phyloP scores from a whole-genome alignment of 1,139 yeast species.

The Protomyces gravidus region DNA sequence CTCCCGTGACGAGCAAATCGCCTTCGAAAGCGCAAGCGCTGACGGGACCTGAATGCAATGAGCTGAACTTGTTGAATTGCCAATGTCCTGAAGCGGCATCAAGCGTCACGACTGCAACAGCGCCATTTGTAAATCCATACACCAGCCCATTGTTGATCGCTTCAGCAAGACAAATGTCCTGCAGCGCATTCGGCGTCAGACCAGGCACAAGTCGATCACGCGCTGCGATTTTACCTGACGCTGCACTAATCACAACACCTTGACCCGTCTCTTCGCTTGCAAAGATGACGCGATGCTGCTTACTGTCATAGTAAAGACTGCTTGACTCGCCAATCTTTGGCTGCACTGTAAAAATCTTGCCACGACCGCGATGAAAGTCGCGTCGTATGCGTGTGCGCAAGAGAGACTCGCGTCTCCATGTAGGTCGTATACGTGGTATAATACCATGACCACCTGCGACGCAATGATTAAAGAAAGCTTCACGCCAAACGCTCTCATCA shows the following conservation, averaged over 20 bases:
- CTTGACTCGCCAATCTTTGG: slow-evolving; percentile 11
- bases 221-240: slow-evolving; percentile 16
- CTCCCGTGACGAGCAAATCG: no score
- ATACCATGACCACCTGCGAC: background rate
- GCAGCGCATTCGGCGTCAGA: no score
- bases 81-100: slow-evolving; percentile 10
- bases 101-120: slow-evolving; percentile 4
- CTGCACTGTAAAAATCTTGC: background rate
- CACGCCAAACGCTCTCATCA: background rate
- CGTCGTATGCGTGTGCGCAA: background rate
- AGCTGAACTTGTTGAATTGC: no score
- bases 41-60: no score
- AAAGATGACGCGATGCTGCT: background rate
- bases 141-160: no score
- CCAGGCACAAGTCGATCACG: slow-evolving; percentile 9
- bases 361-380: slow-evolving; percentile 12
- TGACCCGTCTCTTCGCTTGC: slow-evolving; percentile 1
- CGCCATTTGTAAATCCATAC: slow-evolving; percentile 15
- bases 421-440: background rate
- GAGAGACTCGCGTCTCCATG: slow-evolving; percentile 18
- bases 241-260: slow-evolving; percentile 1
- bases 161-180: no score
- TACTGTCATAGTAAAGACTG: background rate
- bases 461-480: background rate
- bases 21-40: no score